Evolutionary conservation across 345 rosid species (phyloP), one percentile per base, ranked within the genome.

Genomic region (Pelargonium nanum): DNA sequence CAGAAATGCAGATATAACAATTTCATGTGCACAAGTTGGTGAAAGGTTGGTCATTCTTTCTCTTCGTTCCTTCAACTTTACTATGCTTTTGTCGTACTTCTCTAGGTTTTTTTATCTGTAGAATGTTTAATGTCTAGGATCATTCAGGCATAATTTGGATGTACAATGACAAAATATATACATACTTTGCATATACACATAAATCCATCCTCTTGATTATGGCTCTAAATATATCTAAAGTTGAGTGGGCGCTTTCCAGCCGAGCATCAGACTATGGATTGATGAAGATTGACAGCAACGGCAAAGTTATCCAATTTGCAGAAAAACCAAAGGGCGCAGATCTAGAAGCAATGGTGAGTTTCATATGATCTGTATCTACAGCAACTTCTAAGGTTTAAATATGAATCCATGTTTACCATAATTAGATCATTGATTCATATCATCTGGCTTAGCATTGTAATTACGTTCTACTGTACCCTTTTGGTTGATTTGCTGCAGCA

Each of bases 181-280:
- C n/a, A n/a, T n/a, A n/a, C n/a, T n/a, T n/a, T n/a, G n/a, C n/a
- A n/a, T n/a, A n/a, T n/a, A n/a, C n/a, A n/a, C n/a, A n/a, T n/a
- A n/a, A n/a, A n/a, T n/a, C n/a, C n/a, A n/a, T n/a, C n/a, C n/a
- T n/a, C n/a, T n/a, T n/a, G n/a, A n/a, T n/a, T 28, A 28, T 28
- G 32, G 32, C 3, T 28, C 32, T 28, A 34, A 34, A 3, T 57
- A 34, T 54, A 58, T 75, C 57, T 66, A 61, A 59, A 44, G 26
- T 59, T 58, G 55, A 26, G 54, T 64, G 32, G 52, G 23, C 67
- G n/a, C 32, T 54, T 74, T 72, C 55, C 79, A 92, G 98, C 70
- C 95, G 93, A 53, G 95, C 98, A 66, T 87, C 91, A 17, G 94
- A 89, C 53, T 92, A 76, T 75, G 97, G 98, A 75, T 74, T 92